Base-by-base conservation (phyloP, 371 early-diverging fungal genomes). In the Apophysomyces ossiformis region DNA sequence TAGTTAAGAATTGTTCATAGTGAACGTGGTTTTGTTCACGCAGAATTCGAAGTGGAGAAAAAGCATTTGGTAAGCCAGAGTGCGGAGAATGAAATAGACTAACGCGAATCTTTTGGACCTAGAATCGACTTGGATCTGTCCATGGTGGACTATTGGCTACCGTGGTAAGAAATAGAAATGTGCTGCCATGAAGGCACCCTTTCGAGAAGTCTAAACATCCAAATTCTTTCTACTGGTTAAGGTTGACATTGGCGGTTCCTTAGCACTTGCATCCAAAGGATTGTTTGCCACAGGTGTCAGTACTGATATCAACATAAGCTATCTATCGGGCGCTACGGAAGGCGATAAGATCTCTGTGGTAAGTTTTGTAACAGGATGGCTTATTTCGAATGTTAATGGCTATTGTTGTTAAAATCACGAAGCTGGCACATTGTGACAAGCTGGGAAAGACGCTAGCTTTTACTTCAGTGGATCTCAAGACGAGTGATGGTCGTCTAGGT, bases 131-230 rank as follows among this genome's bases (percentile, higher is more conserved):
- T 1, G 71, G 76, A 15, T 76, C 82, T n/a, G 79, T 85, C 5
- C 89, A 89, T 70, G 89, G 89, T 50, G 89, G 89, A 7, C 50
- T 89, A 16, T 67, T 86, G 11, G 83, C 87, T 15, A 84, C 89
- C 0, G 78, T 83, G 57, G 85, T 88, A 74, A 64, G 77, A 59
- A 26, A 26, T 26, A 26, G 32, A 26, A 26, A 26, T 26, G 2
- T 26, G 32, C 32, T 26, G 32, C 32, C 32, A 26, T 26, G 32
- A 26, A 26, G 32, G 32, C 2, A 26, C 32, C 32, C 32, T 41
- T 41, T 5, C 13, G 1, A 4, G 41, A 41, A 16, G 21, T 57
- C 6, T 26, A 13, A 7, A 12, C 6, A n/a, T 43, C 8, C 6
- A 63, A 12, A 38, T 37, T 64, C 18, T 47, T 26, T 26, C 32